Percentiles rank a stretch among this genome's conserved stretches.
Evolutionary conservation across 805 yeast species (phyloP).

Genomic region (Monosporozyma siamensis): DNA sequence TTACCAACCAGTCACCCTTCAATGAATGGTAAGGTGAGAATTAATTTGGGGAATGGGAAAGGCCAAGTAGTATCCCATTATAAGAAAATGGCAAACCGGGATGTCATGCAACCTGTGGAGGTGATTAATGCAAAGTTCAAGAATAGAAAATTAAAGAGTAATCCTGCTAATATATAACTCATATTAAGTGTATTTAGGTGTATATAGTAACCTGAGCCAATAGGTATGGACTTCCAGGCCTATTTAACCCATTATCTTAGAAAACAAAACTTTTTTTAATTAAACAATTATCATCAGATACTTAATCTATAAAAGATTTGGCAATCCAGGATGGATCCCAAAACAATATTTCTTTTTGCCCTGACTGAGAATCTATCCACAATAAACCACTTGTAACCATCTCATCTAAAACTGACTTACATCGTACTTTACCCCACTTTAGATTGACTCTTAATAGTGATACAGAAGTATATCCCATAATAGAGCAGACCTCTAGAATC

Average conservation of each 20-base stretch:
- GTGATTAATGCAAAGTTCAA: conserved; percentile 56
- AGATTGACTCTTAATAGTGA: conserved; percentile 62
- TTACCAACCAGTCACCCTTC: conserved; percentile 15
- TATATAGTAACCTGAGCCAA: no score
- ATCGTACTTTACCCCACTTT: conserved; percentile 59
- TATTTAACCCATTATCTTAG: no score
- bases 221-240: no score
- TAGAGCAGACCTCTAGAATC: conserved; percentile 66
- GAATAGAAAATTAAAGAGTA: conserved; percentile 37
- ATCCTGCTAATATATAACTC: no score
- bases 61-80: conserved; percentile 54
- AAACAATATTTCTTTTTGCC: conserved; percentile 36
- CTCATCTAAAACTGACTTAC: conserved; percentile 57
- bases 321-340: conserved; percentile 74
- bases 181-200: no score
- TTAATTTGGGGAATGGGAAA: conserved; percentile 71
- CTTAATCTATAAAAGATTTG: background rate
- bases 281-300: no score
- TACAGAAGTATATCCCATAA: conserved; percentile 64
- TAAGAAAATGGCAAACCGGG: conserved; percentile 48
- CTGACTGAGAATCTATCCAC: conserved; percentile 66
- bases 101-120: conserved; percentile 54
- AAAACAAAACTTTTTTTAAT: no score
- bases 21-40: conserved; percentile 25
- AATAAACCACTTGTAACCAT: conserved; percentile 75